A percentile compares a stretch with the other conserved stretches of the same genome.
These are phyloP conservation scores for Yamadazyma sp. DNA, from an alignment of 1,139 yeast genomes.

Conservation along the genomic window DNA sequence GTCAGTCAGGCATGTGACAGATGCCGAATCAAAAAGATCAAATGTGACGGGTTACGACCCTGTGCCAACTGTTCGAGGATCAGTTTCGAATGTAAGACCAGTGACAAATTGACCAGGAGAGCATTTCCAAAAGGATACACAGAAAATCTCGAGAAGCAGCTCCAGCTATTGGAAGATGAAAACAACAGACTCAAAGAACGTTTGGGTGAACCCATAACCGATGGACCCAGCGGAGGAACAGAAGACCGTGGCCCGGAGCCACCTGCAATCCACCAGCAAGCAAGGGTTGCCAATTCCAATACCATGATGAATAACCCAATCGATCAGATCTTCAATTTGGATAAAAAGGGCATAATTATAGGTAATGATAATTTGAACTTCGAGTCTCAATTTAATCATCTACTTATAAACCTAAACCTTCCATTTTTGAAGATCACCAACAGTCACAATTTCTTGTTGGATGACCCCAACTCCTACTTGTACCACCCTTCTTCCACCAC, in stretches of 20 bases:
- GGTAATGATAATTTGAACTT: constrained; percentile 52
- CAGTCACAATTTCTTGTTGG: constrained; percentile 44
- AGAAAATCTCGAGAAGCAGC: constrained; percentile 64
- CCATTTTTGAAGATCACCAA: constrained; percentile 50
- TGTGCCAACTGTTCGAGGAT: constrained; percentile 67
- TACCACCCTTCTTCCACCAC: constrained; percentile 44
- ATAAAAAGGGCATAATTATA: constrained; percentile 45
- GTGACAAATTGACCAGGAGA: constrained; percentile 70
- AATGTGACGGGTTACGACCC: constrained; percentile 73
- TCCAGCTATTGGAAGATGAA: constrained; percentile 62
- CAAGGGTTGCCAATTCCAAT: neutral
- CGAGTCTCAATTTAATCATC: constrained; percentile 49
- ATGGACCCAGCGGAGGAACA: neutral
- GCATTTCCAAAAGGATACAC: constrained; percentile 79
- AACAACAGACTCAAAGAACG: constrained; percentile 27
- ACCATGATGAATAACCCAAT: constrained; percentile 17
- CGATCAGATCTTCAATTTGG: constrained; percentile 49
- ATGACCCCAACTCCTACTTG: constrained; percentile 46
- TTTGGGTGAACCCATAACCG: constrained; percentile 11
- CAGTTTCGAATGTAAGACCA: constrained; percentile 66
- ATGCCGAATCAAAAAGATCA: constrained; percentile 72
- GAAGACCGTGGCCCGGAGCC: neutral
- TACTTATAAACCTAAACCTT: constrained; percentile 44
- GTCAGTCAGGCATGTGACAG: constrained; percentile 82
- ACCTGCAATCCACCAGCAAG: neutral